Percentiles rank a stretch among this genome's conserved stretches.
Evolutionary conservation across 2,329 filamentous ascomycete species (phyloP).

Genomic region (Exophiala calicioides): DNA sequence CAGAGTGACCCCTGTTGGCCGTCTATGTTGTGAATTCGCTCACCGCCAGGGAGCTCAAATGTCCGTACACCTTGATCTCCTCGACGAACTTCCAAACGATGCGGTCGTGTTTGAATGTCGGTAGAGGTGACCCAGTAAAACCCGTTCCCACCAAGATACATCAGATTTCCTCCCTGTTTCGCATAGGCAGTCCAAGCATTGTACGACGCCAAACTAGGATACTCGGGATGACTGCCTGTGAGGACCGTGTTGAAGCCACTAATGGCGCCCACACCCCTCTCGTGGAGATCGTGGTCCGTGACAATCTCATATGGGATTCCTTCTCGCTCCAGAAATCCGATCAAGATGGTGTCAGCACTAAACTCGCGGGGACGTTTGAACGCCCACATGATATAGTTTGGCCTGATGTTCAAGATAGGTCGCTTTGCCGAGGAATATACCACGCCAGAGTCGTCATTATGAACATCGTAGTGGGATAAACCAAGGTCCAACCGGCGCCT

Average conservation of each 20-base stretch:
- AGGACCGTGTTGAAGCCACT: constrained; percentile 32
- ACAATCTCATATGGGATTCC: constrained; percentile 38
- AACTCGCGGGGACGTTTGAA: constrained; percentile 41
- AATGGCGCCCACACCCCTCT: constrained; percentile 24
- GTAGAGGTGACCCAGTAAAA: constrained; percentile 34
- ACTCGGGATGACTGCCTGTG: constrained; percentile 39
- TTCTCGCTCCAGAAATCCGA: constrained; percentile 38
- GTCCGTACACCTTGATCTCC: constrained; percentile 37
- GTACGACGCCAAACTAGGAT: constrained; percentile 35
- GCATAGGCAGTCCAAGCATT: constrained; percentile 35
- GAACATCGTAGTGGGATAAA: constrained; percentile 42
- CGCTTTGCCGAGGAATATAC: constrained; percentile 37
- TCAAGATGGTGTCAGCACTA: constrained; percentile 38
- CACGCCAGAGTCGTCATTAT: constrained; percentile 40
- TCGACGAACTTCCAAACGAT: constrained; percentile 38
- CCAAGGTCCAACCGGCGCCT: constrained; percentile 39
- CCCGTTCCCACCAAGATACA: constrained; percentile 43
- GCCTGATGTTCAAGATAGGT: constrained; percentile 42
- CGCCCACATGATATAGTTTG: constrained; percentile 41
- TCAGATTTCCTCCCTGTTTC: constrained; percentile 36
- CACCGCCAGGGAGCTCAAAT: constrained; percentile 34
- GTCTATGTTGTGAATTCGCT: constrained; percentile 34
- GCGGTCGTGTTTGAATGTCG: constrained; percentile 12
- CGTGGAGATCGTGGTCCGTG: constrained; percentile 41
- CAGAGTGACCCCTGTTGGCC: constrained; percentile 38